Base-by-base conservation (phyloP, 371 early-diverging fungal genomes). In the Mucor circinelloides region DNA sequence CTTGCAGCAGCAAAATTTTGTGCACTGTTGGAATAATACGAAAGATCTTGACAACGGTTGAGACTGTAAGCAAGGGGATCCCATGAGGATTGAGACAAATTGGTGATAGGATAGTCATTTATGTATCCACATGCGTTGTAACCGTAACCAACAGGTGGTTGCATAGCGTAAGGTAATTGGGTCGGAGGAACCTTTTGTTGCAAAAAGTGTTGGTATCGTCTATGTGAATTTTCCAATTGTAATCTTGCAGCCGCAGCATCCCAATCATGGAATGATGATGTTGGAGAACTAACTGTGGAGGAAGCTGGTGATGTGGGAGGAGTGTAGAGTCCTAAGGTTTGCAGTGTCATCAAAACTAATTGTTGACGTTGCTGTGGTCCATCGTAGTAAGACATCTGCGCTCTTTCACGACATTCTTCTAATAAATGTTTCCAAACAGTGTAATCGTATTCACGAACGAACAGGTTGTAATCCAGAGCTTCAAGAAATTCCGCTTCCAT, bases 401-500 rank as follows among this genome's bases (percentile, higher is more conserved):
- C 40, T 52, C 66, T 42, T 25, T 77, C 61, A 52, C 74, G 71
- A 52, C 75, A 77, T 25, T 60, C 38, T 44, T 75, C 75, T 27
- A 80, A 63, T n/a, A 69, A 32, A 10, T 34, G 46, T 52, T 73
- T 72, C 84, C 84, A 83, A 13, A 59, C 70, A 42, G 60, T 56
- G 58, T 68, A 90, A 40, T 90, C 87, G n/a, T 81, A 70, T 55
- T 86, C 84, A 21, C 87, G 80, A 4, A 90, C 87, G 74, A 84
- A 85, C 31, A 90, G 66, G 34, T 79, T 76, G 64, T 85, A 90
- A 50, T 87, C 82, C 32, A 90, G 72, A 12, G 84, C 85, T 59
- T 83, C 81, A 28, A 90, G 72, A 59, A 90, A 90, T 71, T 90
- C 91, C 60, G 85, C 80, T 76, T 90, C 91, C 89, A 90, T 90